Conservation (phyloP, 495 filamentous ascomycete genomes). For the Talaromyces liani region DNA sequence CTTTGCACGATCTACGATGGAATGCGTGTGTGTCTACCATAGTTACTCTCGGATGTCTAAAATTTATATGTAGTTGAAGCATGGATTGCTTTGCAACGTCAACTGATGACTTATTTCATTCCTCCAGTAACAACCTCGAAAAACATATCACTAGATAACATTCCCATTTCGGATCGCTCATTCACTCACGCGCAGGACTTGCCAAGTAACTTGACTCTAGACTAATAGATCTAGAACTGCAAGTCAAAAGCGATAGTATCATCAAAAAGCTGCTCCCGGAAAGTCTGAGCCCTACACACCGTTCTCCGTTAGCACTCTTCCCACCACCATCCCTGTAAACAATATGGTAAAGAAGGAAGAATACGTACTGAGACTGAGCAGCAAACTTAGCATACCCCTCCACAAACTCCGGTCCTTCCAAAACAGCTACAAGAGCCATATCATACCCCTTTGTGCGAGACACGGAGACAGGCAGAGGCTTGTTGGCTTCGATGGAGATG, state of each 20-base stretch:
- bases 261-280: conserved; percentile 37
- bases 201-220: too few relatives aligned
- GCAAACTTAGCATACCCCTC: conserved; percentile 30
- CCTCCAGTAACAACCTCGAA: too few relatives aligned
- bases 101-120: background rate
- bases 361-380: conserved; percentile 32
- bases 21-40: background rate
- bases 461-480: conserved; percentile 29
- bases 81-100: background rate
- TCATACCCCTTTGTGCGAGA: conserved; percentile 34
- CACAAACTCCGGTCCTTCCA: conserved; percentile 30
- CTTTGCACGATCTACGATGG: background rate
- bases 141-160: background rate
- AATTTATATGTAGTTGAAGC: background rate
- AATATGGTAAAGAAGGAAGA: background rate
- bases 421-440: conserved; percentile 36
- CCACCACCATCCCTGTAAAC: background rate
- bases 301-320: too few relatives aligned
- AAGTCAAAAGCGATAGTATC: conserved; percentile 40
- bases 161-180: background rate
- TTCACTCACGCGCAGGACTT: too few relatives aligned
- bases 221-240: conserved; percentile 21
- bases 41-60: background rate
- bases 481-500: conserved; percentile 21
- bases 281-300: conserved; percentile 26